Percentiles rank a stretch among this genome's conserved stretches.
Conservation (phyloP, 2,329 filamentous ascomycete species). For the Penicillium sp. region DNA sequence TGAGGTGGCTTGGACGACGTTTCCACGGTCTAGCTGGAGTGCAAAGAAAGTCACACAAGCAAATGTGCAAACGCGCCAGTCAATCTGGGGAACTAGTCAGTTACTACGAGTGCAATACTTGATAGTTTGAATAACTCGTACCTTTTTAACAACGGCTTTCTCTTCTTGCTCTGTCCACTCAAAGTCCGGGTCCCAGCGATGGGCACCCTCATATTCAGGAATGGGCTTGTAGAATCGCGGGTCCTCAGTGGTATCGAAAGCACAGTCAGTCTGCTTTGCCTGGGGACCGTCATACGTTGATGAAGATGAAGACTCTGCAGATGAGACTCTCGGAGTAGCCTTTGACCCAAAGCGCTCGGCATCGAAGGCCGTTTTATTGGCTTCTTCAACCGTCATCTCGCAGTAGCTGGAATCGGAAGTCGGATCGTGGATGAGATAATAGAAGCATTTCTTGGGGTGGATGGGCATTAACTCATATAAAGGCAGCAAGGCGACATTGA, state of each 20-base stretch:
- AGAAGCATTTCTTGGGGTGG: not conserved
- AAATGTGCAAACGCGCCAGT: conserved; percentile 43
- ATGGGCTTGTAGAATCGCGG: conserved; percentile 40
- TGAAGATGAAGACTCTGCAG: conserved; percentile 16
- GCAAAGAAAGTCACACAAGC: conserved; percentile 62
- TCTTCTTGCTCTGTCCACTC: conserved; percentile 47
- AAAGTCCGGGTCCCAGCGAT: conserved; percentile 49
- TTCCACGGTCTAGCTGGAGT: conserved; percentile 62
- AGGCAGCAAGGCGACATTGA: not conserved
- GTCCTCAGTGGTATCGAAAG: conserved; percentile 38
- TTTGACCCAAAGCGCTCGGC: conserved; percentile 9
- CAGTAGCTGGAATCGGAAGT: not conserved
- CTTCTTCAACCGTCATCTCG: conserved; percentile 21
- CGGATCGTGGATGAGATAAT: not conserved
- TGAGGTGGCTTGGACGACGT: conserved; percentile 59
- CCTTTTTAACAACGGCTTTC: conserved; percentile 40
- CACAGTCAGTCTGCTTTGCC: conserved; percentile 19
- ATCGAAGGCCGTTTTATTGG: conserved; percentile 2
- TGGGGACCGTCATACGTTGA: conserved; percentile 10
- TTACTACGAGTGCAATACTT: too few relatives aligned
- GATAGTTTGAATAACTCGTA: conserved; percentile 9
- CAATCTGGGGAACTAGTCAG: conserved; percentile 31
- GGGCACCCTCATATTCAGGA: conserved; percentile 46
- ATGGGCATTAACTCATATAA: conserved; percentile 12
- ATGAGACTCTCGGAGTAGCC: not conserved